Base-by-base conservation (phyloP, 805 yeast genomes). In the Spathaspora gorwiae region DNA sequence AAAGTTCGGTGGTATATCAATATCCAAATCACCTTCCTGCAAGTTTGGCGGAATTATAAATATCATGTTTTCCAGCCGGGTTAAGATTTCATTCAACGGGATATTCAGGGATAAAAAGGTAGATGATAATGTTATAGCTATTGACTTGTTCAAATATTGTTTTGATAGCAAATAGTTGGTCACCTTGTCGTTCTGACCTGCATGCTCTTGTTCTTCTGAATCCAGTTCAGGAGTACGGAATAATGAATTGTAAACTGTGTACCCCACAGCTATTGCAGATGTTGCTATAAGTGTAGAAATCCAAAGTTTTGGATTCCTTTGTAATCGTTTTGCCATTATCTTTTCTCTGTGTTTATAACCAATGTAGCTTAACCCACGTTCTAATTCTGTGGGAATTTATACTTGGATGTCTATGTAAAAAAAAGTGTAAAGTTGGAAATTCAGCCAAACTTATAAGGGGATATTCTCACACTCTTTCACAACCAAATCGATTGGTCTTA, bases 1-100 rank as follows among this genome's bases (percentile, higher is more conserved):
- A 55, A 64, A 71, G 52, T 71, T 71, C 5, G 49, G 44, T 6
- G 46, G 46, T 11, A 14, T 54, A 48, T 29, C 42, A 34, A 27
- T 40, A 36, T 51, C 60, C 40, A 70, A 60, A 47, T 71, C 76
- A 30, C 69, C 74, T 27, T 66, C 54, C 10, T 66, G 62, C 26
- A 71, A 57, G 43, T 70, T 64, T 3, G 76, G 76, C 6, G 76
- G 75, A 27, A 71, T 61, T 40, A 71, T 71, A 50, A 71, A 71
- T 7, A 72, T 66, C 34, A 71, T 69, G 50, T 71, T 71, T 29
- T 66, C 70, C 2, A 65, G 54, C 5, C 35, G 24, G 29, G 62
- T 65, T 38, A 71, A 55, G 13, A 70, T 69, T 15, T 70, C 73
- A 45, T 64, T 55, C 43, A 71, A 58, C 2, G 75, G 75, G 26